Conservation (phyloP, 192 early-diverging fungal species). For the Gryganskiella cystojenkinii region DNA sequence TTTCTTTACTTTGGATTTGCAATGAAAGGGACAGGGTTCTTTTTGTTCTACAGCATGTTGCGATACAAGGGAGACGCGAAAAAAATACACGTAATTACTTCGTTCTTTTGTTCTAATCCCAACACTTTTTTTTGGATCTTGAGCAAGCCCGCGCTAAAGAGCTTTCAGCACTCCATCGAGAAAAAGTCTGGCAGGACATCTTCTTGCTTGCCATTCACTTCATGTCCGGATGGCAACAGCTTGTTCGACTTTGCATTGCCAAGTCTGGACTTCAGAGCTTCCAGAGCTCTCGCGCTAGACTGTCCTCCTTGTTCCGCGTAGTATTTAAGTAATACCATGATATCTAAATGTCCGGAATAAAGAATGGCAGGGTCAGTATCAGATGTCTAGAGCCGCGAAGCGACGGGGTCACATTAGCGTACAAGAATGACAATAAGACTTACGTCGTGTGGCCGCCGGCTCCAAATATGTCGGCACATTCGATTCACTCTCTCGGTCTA, state of each 20-base stretch:
- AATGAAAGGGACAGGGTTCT: no score
- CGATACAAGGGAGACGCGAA: no score
- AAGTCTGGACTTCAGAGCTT: constrained; percentile 7
- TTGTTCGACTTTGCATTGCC: background rate
- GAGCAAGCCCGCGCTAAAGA: background rate
- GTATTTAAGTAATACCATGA: constrained; percentile 21
- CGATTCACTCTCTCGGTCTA: constrained; percentile 12
- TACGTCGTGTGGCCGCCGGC: constrained; percentile 1
- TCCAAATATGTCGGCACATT: constrained; percentile 28
- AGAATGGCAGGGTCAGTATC: background rate
- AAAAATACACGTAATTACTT: no score
- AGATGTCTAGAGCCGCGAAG: no score
- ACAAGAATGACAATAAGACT: background rate
- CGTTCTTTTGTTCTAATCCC: background rate
- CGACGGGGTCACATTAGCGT: background rate
- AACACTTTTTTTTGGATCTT: no score
- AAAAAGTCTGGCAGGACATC: constrained; percentile 34
- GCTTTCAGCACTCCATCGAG: constrained; percentile 1
- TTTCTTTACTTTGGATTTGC: no score
- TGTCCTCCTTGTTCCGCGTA: constrained; percentile 35
- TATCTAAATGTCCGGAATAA: constrained; percentile 5
- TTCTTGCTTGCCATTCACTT: background rate
- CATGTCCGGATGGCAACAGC: background rate
- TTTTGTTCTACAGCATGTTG: no score
- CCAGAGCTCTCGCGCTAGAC: constrained; percentile 17